These are phyloP conservation scores for Saccharomycopsis sp. DNA, from an alignment of 805 yeast species.

Conservation along the genomic window DNA sequence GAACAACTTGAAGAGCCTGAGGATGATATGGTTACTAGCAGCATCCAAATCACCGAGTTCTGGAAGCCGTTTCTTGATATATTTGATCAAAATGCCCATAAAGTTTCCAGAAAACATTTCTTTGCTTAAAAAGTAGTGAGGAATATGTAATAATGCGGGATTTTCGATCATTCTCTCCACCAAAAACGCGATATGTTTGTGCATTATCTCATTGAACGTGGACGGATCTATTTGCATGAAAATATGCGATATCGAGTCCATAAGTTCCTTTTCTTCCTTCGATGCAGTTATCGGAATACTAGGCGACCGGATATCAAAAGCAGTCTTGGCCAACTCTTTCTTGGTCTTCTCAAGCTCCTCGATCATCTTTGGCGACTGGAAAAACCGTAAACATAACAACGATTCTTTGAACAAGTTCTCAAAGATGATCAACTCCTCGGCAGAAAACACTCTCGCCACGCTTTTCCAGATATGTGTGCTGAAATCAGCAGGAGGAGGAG, in stretches of 20 bases:
- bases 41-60: constrained; percentile 78
- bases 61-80: constrained; percentile 63
- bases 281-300: constrained; percentile 80
- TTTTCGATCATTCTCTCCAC: constrained; percentile 75
- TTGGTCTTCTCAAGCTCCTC: constrained; percentile 22
- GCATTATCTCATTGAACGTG: constrained; percentile 87
- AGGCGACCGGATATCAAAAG: constrained; percentile 71
- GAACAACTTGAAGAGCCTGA: constrained; percentile 82
- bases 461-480: constrained; percentile 70
- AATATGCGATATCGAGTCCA: constrained; percentile 91
- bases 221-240: constrained; percentile 94
- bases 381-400: constrained; percentile 70
- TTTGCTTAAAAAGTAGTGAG: constrained; percentile 89
- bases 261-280: constrained; percentile 88
- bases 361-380: constrained; percentile 39
- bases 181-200: constrained; percentile 52
- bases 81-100: constrained; percentile 74
- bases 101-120: constrained; percentile 93
- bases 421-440: constrained; percentile 76
- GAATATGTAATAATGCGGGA: constrained; percentile 82
- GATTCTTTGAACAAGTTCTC: constrained; percentile 79
- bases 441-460: constrained; percentile 71
- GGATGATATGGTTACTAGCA: constrained; percentile 70
- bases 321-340: constrained; percentile 25
- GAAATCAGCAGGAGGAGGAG: constrained; percentile 58